Base-by-base conservation (phyloP, 179 eudicot species). In the Dionaea muscipula region DNA sequence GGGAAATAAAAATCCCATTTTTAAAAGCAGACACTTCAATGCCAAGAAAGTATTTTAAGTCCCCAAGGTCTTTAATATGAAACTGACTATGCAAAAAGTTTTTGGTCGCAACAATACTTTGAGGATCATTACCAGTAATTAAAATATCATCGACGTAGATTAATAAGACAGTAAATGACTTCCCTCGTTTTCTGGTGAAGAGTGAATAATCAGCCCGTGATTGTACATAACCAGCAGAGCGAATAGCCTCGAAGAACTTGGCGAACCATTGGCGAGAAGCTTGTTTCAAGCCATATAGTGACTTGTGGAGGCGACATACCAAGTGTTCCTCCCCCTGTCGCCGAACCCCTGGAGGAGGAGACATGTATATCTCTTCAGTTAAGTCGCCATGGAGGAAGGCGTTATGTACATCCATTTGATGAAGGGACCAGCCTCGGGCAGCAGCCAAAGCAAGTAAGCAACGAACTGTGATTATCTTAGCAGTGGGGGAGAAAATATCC, bases 61-160 rank as follows among this genome's bases (percentile, higher is more conserved):
- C 6, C 21, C 56, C 39, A 15, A 52, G 56, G 39, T 52, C 56
- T n/a, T 52, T 52, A 36, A 52, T 27, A 1, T 9, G 38, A 33
- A 52, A 52, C 6, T 2, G 3, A n/a, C 10, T 7, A 25, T 49
- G 31, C 4, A 52, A 21, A 15, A 26, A 12, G 2, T 2, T 9
- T 20, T 52, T 27, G 0, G n/a, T 0, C 14, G 43, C 0, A 40
- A 1, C 1, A 23, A 25, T 39, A 15, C 0, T 0, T 3, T 8
- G 7, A 4, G 5, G 2, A 40, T 39, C 22, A 17, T 5, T 15
- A 7, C 40, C 39, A n/a, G 56, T 31, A 31, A 52, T 52, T 8
- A 52, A 1, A 26, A 27, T 17, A 16, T 27, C 22, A 52, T 23
- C 53, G 7, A 49, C 53, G 22, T 49, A 49, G n/a, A 38, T 5